These are phyloP conservation scores for Stevia rebaudiana DNA, from an alignment of 140 eudicot genomes.

Conservation along the genomic window DNA sequence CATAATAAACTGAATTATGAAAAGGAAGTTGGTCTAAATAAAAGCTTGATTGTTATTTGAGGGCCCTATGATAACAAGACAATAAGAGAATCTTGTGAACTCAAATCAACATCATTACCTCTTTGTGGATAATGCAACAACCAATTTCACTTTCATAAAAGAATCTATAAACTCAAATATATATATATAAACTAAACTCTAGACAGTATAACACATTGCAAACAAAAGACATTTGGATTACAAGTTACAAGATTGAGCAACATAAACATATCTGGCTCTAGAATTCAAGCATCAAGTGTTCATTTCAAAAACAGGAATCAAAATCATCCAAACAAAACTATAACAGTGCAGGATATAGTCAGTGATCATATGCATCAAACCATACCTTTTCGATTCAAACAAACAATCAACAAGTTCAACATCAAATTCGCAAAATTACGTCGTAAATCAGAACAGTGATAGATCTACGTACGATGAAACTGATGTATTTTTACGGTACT, in stretches of 20 bases:
- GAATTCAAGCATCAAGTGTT: not conserved
- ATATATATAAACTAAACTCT: not conserved
- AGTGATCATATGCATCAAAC: not conserved
- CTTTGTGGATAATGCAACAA: not conserved
- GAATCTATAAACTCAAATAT: not conserved
- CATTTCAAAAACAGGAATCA: not conserved
- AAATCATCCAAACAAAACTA: not conserved
- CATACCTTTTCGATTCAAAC: not conserved
- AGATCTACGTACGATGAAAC: not conserved
- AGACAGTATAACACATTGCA: not conserved
- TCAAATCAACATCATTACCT: not conserved
- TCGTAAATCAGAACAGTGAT: not conserved
- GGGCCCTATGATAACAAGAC: not conserved
- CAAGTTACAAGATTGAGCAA: not conserved
- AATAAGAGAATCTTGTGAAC: not conserved
- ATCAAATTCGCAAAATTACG: not conserved
- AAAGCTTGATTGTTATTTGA: not conserved
- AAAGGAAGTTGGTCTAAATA: not conserved
- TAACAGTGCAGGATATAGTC: too few species aligned
- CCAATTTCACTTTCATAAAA: conserved; percentile 1
- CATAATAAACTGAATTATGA: too few species aligned
- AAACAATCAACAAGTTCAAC: not conserved
- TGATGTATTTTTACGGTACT: conserved; percentile 5
- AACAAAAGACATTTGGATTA: not conserved
- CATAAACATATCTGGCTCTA: not conserved